Percentiles rank a stretch among this genome's conserved stretches.
Conservation (phyloP, 768 basidiomycete genomes). For the Termitomyces sp. region DNA sequence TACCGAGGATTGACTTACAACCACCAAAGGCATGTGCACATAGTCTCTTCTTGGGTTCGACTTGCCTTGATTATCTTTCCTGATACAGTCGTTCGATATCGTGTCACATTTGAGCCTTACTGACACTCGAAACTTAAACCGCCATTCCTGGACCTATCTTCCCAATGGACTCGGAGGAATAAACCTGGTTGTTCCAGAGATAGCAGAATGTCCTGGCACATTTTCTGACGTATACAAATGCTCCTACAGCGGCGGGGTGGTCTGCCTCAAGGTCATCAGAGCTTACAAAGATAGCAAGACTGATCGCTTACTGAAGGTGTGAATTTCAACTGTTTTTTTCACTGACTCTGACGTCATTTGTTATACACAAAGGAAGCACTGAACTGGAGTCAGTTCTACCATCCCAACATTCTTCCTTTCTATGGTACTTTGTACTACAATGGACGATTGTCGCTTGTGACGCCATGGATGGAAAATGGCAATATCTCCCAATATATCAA, state of each 20-base stretch:
- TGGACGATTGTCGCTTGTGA: conserved; percentile 4
- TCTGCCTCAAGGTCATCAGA: neutral
- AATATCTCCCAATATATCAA: conserved; percentile 1
- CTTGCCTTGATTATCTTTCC: neutral
- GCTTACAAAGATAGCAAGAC: neutral
- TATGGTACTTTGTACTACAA: conserved; percentile 6
- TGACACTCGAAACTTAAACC: neutral
- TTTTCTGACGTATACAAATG: neutral
- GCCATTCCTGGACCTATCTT: neutral
- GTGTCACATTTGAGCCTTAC: neutral
- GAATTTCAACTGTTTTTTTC: too few species aligned
- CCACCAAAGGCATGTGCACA: neutral
- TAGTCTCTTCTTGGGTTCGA: neutral
- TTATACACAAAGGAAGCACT: neutral
- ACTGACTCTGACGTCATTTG: neutral
- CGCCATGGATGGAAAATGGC: conserved; percentile 12
- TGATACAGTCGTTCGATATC: neutral
- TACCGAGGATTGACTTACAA: neutral
- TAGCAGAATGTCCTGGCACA: neutral
- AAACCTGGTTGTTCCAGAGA: neutral
- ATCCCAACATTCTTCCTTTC: conserved; percentile 11
- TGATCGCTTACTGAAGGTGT: neutral
- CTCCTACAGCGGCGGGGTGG: neutral
- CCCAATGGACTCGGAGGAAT: neutral
- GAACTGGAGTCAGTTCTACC: neutral